Conservation (phyloP, 306 rosid species). For the Sicyos edulis region DNA sequence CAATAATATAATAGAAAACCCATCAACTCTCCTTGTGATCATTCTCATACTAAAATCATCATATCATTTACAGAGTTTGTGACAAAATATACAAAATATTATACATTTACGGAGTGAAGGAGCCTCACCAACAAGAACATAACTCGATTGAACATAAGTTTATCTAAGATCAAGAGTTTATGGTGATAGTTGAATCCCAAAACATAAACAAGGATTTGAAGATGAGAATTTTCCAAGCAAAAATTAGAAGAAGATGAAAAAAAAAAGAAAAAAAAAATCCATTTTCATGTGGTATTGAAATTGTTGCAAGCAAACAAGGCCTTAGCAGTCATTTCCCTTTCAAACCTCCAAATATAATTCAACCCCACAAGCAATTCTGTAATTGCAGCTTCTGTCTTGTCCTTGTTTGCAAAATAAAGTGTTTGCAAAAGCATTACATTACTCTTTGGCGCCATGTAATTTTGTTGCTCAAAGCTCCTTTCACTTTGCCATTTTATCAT, state of each 20-base stretch:
- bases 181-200: too few relatives aligned
- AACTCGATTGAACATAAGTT: too few relatives aligned
- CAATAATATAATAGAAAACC: too few relatives aligned
- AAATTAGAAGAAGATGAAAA: background rate
- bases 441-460: constrained; percentile 49
- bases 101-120: too few relatives aligned
- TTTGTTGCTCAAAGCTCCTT: constrained; percentile 86
- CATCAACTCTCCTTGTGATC: too few relatives aligned
- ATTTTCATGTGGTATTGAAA: constrained; percentile 23
- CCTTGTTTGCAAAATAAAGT: constrained; percentile 73
- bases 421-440: constrained; percentile 83
- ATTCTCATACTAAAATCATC: too few relatives aligned
- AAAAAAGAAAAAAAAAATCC: too few relatives aligned
- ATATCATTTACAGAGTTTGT: too few relatives aligned
- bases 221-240: constrained; percentile 4
- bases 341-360: constrained; percentile 94
- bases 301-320: constrained; percentile 67
- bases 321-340: constrained; percentile 93
- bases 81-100: too few relatives aligned
- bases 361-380: constrained; percentile 87
- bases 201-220: too few relatives aligned
- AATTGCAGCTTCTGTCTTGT: constrained; percentile 86
- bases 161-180: too few relatives aligned
- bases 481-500: constrained; percentile 99
- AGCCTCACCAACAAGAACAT: too few relatives aligned